Evolutionary conservation across 306 rosid species (phyloP), one percentile per base, ranked within the genome.

Genomic region (Medicago ruthenica): DNA sequence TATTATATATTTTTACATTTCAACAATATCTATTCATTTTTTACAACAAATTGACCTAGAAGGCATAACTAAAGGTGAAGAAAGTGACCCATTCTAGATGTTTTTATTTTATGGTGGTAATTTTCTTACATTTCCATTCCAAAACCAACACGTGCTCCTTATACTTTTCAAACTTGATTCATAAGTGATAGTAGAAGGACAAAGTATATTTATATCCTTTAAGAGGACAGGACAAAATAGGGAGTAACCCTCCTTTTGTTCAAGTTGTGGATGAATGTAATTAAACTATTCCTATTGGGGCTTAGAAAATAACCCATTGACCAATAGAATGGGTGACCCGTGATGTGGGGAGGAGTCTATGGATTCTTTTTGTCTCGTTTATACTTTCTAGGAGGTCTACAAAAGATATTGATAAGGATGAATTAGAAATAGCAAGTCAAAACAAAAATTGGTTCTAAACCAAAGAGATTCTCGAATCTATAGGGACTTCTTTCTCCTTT

Each of bases 251-350:
- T 34, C 8, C 8, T 44, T 47, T 16, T 31, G 6, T 31, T 2
- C 42, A 76, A 50, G 42, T 60, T 39, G 71, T 13, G 61, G 53
- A 60, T 40, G 45, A 72, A 77, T 72, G 79, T 22, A 41, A 62
- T 39, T 24, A 57, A 47, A 27, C 22, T 41, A 39, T 83, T 83
- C 40, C 2, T 44, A 61, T 62, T 62, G 65, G 18, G 86, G 51
- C 86, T 48, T 9, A 40, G 64, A 76, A 81, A 77, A 54, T 69
- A 64, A 47, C 37, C 5, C 47, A 21, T 71, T 83, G 71, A 54
- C 80, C 66, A 79, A 68, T 83, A 20, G 11, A 62, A 63, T 21
- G 62, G 63, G 31, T 42, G 65, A 62, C 42, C 51, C 40, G 20
- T 62, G 72, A 75, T 10, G 0, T 54, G 20, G 79, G 67, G 36